Evolutionary conservation across 208 protist genomes (phyloP).

Genomic region (Wallacemonas sp.): DNA sequence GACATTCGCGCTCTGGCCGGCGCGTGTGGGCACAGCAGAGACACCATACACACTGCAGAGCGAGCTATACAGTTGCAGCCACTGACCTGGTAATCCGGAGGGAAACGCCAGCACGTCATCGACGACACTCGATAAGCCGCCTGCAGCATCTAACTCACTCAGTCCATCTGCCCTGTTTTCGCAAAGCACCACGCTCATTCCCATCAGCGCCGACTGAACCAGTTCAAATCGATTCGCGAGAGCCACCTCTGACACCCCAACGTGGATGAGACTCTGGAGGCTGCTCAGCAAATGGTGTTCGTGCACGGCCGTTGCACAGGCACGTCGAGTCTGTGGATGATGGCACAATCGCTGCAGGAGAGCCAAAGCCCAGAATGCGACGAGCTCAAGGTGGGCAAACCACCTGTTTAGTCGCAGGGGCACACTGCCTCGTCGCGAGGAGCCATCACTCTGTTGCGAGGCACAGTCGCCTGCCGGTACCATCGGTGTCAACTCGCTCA

Average conservation of each 20-base stretch:
- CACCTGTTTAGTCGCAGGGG: slow-evolving; percentile 33
- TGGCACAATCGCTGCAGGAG: slow-evolving; percentile 36
- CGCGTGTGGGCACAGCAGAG: slow-evolving; percentile 29
- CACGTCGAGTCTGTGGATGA: not conserved
- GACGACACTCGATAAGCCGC: slow-evolving; percentile 43
- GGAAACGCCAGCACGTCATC: slow-evolving; percentile 36
- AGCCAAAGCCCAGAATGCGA: slow-evolving; percentile 42
- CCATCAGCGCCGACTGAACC: slow-evolving; percentile 33
- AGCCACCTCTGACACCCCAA: not conserved
- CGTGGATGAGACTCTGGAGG: slow-evolving; percentile 10
- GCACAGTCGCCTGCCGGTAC: too few relatives aligned
- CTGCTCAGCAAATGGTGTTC: not conserved
- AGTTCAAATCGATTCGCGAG: slow-evolving; percentile 22
- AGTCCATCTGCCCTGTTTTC: slow-evolving; percentile 17
- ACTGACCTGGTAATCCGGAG: slow-evolving; percentile 38
- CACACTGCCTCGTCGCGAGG: slow-evolving; percentile 6
- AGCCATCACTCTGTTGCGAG: too few relatives aligned
- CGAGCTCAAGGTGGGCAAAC: slow-evolving; percentile 35
- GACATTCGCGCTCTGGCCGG: slow-evolving; percentile 16
- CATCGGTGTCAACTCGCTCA: slow-evolving; percentile 11
- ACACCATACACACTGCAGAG: slow-evolving; percentile 62
- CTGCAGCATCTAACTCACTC: slow-evolving; percentile 30
- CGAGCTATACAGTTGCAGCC: slow-evolving; percentile 55
- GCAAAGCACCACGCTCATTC: slow-evolving; percentile 25
- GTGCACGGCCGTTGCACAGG: not conserved